Conservation (phyloP, 2,329 filamentous ascomycete genomes). For the Ceratocystis colombiana region DNA sequence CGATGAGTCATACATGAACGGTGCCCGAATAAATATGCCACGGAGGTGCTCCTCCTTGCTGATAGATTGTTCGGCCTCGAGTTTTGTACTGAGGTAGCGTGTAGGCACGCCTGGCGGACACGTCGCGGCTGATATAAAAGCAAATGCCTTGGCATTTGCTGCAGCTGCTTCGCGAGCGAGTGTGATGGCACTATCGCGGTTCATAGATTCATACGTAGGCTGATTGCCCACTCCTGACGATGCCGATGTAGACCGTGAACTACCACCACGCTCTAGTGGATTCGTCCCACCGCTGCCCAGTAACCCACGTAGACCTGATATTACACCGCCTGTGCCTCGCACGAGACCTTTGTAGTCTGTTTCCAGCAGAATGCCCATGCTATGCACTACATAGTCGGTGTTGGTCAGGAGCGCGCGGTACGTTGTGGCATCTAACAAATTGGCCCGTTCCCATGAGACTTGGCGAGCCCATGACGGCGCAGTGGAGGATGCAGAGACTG, state of each 20-base stretch:
- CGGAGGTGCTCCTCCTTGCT: conserved; percentile 47
- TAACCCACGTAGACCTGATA: conserved; percentile 65
- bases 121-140: conserved; percentile 79
- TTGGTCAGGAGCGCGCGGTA: conserved; percentile 67
- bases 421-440: conserved; percentile 71
- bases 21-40: conserved; percentile 70
- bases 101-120: conserved; percentile 75
- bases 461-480: conserved; percentile 71
- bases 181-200: conserved; percentile 76
- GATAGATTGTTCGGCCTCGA: conserved; percentile 76
- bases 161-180: conserved; percentile 66
- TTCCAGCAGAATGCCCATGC: conserved; percentile 90
- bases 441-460: conserved; percentile 78
- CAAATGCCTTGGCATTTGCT: conserved; percentile 58
- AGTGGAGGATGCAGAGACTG: conserved; percentile 58
- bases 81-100: conserved; percentile 83
- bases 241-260: not conserved
- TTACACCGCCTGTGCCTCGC: conserved; percentile 70
- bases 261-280: conserved; percentile 48
- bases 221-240: conserved; percentile 34
- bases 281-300: conserved; percentile 49
- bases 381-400: conserved; percentile 82
- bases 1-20: conserved; percentile 80
- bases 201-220: conserved; percentile 91
- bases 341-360: conserved; percentile 95